phyloP scores from a whole-genome alignment of 805 yeast genomes.

The Kazachstania africana region DNA sequence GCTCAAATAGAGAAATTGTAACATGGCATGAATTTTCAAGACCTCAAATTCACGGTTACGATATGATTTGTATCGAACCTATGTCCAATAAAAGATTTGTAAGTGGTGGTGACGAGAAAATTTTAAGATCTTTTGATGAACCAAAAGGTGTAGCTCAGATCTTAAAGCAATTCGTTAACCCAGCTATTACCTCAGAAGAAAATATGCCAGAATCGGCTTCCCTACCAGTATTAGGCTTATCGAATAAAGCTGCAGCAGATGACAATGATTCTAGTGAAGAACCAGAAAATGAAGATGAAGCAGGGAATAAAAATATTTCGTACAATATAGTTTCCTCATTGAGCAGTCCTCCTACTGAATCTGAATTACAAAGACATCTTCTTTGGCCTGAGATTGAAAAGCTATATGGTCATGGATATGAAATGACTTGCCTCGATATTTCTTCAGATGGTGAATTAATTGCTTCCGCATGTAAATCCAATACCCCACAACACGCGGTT shows the following conservation, averaged over 20 bases:
- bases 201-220: constrained; percentile 73
- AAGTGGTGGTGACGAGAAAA: constrained; percentile 94
- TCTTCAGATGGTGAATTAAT: constrained; percentile 51
- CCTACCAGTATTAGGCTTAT: constrained; percentile 84
- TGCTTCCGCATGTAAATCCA: constrained; percentile 89
- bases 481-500: constrained; percentile 73
- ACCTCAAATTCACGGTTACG: constrained; percentile 97
- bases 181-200: constrained; percentile 23
- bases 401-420: constrained; percentile 95
- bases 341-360: constrained; percentile 69
- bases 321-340: constrained; percentile 38
- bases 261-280: constrained; percentile 37
- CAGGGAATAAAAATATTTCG: constrained; percentile 29
- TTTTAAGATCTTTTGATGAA: constrained; percentile 76
- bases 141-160: constrained; percentile 67
- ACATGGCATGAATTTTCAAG: constrained; percentile 90
- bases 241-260: constrained; percentile 66
- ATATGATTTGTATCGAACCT: constrained; percentile 71
- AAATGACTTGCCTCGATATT: constrained; percentile 66
- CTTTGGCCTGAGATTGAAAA: constrained; percentile 94
- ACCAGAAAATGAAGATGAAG: constrained; percentile 26
- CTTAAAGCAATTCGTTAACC: constrained; percentile 42
- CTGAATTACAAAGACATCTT: constrained; percentile 80
- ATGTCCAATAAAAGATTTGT: constrained; percentile 55
- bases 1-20: constrained; percentile 15